These are phyloP conservation scores for Stephania japonica DNA, from an alignment of 164 flowering plant genomes.

Conservation along the genomic window DNA sequence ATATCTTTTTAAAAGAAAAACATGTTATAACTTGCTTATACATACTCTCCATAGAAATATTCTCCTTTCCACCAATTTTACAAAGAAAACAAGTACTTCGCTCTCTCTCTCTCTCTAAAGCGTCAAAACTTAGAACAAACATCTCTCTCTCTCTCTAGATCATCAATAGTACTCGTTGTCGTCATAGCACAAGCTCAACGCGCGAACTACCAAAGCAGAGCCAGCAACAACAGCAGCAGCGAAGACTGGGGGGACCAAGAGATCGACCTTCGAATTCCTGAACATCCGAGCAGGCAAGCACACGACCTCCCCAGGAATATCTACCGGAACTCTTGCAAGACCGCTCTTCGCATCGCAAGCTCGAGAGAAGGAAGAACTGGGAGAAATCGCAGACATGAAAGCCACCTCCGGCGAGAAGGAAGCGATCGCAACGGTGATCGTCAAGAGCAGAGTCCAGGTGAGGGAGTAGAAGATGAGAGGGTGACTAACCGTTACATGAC, in stretches of 20 bases:
- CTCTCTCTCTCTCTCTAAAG: not conserved
- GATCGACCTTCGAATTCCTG: slow-evolving; percentile 32
- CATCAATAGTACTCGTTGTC: not conserved
- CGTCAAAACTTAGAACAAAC: no score
- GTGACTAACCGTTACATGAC: slow-evolving; percentile 13
- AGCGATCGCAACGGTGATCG: slow-evolving; percentile 43
- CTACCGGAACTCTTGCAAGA: slow-evolving; percentile 45
- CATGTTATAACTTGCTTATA: no score
- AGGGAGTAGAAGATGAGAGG: slow-evolving; percentile 43
- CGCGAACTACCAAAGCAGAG: slow-evolving; percentile 46
- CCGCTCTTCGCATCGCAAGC: slow-evolving; percentile 1
- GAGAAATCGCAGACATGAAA: slow-evolving; percentile 25
- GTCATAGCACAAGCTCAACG: slow-evolving; percentile 31
- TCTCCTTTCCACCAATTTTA: no score
- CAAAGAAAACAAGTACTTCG: no score
- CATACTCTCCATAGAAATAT: no score
- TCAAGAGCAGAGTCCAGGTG: slow-evolving; percentile 49
- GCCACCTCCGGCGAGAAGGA: slow-evolving; percentile 61
- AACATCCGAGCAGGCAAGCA: slow-evolving; percentile 47
- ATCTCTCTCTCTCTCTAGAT: no score
- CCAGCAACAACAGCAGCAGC: slow-evolving; percentile 50
- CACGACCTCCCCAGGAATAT: slow-evolving; percentile 41
- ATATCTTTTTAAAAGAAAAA: no score
- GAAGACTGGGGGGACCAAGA: slow-evolving; percentile 54
- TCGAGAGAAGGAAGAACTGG: slow-evolving; percentile 7